Evolutionary conservation across 805 yeast species (phyloP).

Genomic region (Ogataea zsoltii): DNA sequence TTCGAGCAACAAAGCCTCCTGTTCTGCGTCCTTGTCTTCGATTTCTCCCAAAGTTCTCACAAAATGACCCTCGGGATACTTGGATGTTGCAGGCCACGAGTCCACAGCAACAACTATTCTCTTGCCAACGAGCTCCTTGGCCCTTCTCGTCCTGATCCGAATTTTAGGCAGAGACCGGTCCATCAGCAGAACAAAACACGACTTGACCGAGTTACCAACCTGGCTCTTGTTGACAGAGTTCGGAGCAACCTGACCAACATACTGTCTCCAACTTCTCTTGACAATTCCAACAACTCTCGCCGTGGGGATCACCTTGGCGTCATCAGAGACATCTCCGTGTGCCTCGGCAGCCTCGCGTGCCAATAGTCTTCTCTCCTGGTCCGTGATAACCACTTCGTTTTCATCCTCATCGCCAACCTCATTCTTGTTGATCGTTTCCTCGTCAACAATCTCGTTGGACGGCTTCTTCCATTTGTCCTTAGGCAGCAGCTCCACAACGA

Average conservation of each 20-base stretch:
- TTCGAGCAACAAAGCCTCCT: conserved; percentile 89
- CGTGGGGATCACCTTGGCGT: conserved; percentile 72
- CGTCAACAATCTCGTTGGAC: conserved; percentile 76
- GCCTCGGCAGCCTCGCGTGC: conserved; percentile 76
- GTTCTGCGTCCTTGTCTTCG: conserved; percentile 92
- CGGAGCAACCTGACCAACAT: conserved; percentile 90
- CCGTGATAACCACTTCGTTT: conserved; percentile 51
- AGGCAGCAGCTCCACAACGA: conserved; percentile 87
- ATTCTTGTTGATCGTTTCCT: conserved; percentile 58
- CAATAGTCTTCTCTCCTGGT: conserved; percentile 67
- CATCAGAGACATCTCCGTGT: conserved; percentile 42
- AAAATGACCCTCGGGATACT: conserved; percentile 92
- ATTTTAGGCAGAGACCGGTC: conserved; percentile 86
- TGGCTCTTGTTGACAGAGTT: conserved; percentile 60
- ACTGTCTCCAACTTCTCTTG: conserved; percentile 92
- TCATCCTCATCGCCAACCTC: conserved; percentile 60
- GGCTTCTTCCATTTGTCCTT: conserved; percentile 86
- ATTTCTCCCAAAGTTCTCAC: conserved; percentile 86
- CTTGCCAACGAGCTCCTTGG: conserved; percentile 78
- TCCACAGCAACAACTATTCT: conserved; percentile 92
- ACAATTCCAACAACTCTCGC: conserved; percentile 86
- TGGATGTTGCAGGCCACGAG: conserved; percentile 83
- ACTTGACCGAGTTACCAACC: conserved; percentile 66
- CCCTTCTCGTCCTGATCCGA: conserved; percentile 84
- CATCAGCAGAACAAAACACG: conserved; percentile 84